Evolutionary conservation across 2,329 filamentous ascomycete genomes (phyloP), one percentile per base, ranked within the genome.

Genomic region (Pyricularia sp.): DNA sequence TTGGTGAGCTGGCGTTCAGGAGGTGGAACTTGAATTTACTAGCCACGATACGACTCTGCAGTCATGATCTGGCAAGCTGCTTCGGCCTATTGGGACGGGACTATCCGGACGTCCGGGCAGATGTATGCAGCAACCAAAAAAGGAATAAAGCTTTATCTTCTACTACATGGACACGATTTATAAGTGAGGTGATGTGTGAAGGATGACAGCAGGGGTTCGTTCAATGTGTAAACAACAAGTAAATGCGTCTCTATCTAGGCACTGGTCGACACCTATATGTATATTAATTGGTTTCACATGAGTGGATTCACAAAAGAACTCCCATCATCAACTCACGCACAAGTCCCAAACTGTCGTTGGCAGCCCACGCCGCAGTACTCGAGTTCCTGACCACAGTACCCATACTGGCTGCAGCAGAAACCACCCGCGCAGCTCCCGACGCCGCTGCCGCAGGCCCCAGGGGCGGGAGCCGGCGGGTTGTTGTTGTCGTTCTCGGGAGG

Each of bases 371-470:
- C 64, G 26, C 64, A 65, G 30, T 36, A 65, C n/a, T 23, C 64
- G 11, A 31, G 31, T 14, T 33, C 33, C 64, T 65, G 64, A 6
- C 64, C 64, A 20, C 64, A 65, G 11, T 25, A 65, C 3, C 64
- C 64, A 26, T 65, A 26, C 23, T 26, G 33, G 64, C 64, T 65
- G 64, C 64, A 65, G 64, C 64, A 65, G 26, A 65, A 42, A 25
- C 12, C 12, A 14, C 17, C 20, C 20, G n/a, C 31, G 7, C 64
- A 36, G 17, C 25, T 65, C 23, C 23, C 9, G 14, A 42, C 31
- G 30, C 23, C 42, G 31, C 23, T 42, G 17, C 64, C 64, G 26
- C 64, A 65, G 4, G 64, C 9, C 10, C 64, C 64, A 25, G 64
- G 14, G 23, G 17, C 30, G 4, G 31, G 14, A 9, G 64, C 31